phyloP scores from a whole-genome alignment of 1,139 yeast genomes.

The Geotrichum cucujoidarum region DNA sequence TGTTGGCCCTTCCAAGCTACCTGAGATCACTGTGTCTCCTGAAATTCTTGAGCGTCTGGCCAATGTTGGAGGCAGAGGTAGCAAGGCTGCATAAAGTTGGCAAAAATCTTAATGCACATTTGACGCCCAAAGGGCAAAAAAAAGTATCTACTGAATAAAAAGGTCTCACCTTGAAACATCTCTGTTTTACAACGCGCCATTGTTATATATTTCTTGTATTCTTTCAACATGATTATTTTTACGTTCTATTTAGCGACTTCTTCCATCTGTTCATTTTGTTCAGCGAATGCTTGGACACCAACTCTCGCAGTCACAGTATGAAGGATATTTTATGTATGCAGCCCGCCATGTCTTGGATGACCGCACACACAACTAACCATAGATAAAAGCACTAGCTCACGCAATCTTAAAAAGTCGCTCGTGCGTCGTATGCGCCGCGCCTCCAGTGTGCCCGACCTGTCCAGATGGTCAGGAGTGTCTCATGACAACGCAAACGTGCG shows the following conservation, averaged over 20 bases:
- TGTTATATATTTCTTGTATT: not conserved
- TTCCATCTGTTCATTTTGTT: not conserved
- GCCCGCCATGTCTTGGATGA: no score
- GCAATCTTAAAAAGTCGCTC: not conserved
- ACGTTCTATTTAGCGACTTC: not conserved
- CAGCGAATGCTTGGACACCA: not conserved
- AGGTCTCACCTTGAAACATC: not conserved
- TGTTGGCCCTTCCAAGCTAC: slow-evolving; percentile 46
- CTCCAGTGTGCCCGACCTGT: slow-evolving; percentile 31
- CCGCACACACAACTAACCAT: no score
- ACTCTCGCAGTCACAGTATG: not conserved
- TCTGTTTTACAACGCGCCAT: no score
- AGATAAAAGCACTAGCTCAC: no score
- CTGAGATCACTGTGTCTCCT: slow-evolving; percentile 50
- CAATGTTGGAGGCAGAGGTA: slow-evolving; percentile 81
- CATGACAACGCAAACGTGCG: slow-evolving; percentile 32
- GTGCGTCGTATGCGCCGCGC: slow-evolving; percentile 17
- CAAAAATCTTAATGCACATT: not conserved
- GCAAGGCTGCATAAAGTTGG: slow-evolving; percentile 8
- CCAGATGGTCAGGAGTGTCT: slow-evolving; percentile 29
- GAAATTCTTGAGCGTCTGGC: slow-evolving; percentile 62
- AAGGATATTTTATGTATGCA: no score
- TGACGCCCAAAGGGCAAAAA: no score
- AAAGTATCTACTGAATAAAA: no score
- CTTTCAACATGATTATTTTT: not conserved